These are phyloP conservation scores for Hypholoma fasciculare DNA, from an alignment of 768 basidiomycete genomes.

Conservation along the genomic window DNA sequence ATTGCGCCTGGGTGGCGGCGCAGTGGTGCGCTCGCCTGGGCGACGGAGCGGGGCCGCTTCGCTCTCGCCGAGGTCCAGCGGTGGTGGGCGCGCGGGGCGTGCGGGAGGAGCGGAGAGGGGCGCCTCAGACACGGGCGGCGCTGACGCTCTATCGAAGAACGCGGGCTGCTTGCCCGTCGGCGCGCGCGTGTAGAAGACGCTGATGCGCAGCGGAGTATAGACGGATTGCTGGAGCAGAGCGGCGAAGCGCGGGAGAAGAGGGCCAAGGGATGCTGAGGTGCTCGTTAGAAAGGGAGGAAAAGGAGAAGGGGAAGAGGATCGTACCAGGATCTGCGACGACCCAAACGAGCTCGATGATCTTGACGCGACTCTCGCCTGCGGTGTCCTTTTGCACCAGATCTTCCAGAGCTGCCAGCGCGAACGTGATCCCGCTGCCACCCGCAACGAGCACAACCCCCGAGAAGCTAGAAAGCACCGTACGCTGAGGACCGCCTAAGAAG, in stretches of 20 bases:
- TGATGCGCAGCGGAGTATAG: slow-evolving; percentile 44
- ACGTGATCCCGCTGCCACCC: slow-evolving; percentile 80
- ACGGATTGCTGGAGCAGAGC: slow-evolving; percentile 40
- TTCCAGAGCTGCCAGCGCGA: slow-evolving; percentile 59
- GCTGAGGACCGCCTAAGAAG: slow-evolving; percentile 52
- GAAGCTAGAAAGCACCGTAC: slow-evolving; percentile 62
- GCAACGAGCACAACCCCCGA: slow-evolving; percentile 67
- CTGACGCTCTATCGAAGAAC: slow-evolving; percentile 20
- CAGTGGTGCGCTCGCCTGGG: too few relatives aligned
- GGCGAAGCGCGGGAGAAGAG: slow-evolving; percentile 45
- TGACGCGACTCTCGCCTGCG: slow-evolving; percentile 49
- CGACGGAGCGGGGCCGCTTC: too few relatives aligned
- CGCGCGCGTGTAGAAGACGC: slow-evolving; percentile 57
- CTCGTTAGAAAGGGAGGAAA: background rate
- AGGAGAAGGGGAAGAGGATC: background rate
- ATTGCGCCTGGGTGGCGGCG: too few relatives aligned
- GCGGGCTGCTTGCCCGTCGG: slow-evolving; percentile 21
- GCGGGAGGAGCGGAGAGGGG: background rate
- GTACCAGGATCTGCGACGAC: slow-evolving; percentile 45
- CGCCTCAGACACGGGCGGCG: slow-evolving; percentile 22
- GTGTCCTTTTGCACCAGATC: slow-evolving; percentile 61
- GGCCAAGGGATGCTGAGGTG: slow-evolving; percentile 38
- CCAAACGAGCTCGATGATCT: slow-evolving; percentile 71
- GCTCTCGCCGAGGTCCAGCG: too few relatives aligned
- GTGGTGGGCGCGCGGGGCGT: too few relatives aligned